Percentiles rank a stretch among this genome's conserved stretches.
phyloP scores from a whole-genome alignment of 257 asterid genomes.

The Ilex asprella region DNA sequence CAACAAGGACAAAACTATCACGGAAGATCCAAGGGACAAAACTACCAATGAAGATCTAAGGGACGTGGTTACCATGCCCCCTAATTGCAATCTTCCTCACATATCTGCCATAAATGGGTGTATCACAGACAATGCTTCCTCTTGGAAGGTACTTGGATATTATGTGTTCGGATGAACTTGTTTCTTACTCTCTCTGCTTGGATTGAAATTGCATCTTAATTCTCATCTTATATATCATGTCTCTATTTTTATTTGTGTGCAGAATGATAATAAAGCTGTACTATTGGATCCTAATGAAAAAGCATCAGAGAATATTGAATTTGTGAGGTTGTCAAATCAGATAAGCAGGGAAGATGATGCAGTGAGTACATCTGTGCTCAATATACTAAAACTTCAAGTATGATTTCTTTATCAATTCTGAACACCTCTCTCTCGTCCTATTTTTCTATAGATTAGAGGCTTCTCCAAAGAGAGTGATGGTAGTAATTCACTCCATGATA shows the following conservation, averaged over 20 bases:
- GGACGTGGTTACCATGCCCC: slow-evolving; percentile 13
- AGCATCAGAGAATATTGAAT: slow-evolving; percentile 11
- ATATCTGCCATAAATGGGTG: slow-evolving; percentile 10
- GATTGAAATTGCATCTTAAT: not conserved
- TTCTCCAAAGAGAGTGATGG: slow-evolving; percentile 18
- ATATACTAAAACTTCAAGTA: not conserved
- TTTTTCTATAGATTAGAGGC: slow-evolving; percentile 30
- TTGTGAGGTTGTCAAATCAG: slow-evolving; percentile 2
- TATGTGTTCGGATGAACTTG: not conserved
- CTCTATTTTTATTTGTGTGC: slow-evolving; percentile 15
- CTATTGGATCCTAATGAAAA: slow-evolving; percentile 10
- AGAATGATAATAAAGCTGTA: slow-evolving; percentile 18
- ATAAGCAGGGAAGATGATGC: slow-evolving; percentile 8
- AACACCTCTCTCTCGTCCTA: not conserved
- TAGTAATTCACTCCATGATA: slow-evolving; percentile 18
- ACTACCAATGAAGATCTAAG: too few species aligned
- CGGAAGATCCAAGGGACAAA: slow-evolving; percentile 12
- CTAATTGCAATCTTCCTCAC: slow-evolving; percentile 10
- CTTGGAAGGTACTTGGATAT: slow-evolving; percentile 33
- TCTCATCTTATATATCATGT: not conserved
- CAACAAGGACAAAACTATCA: slow-evolving; percentile 8
- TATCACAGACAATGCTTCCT: slow-evolving; percentile 17
- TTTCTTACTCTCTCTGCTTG: not conserved
- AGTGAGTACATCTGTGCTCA: slow-evolving; percentile 22
- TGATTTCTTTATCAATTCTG: not conserved